Base-by-base conservation (phyloP, 345 rosid genomes). In the Gossypium arboreum region DNA sequence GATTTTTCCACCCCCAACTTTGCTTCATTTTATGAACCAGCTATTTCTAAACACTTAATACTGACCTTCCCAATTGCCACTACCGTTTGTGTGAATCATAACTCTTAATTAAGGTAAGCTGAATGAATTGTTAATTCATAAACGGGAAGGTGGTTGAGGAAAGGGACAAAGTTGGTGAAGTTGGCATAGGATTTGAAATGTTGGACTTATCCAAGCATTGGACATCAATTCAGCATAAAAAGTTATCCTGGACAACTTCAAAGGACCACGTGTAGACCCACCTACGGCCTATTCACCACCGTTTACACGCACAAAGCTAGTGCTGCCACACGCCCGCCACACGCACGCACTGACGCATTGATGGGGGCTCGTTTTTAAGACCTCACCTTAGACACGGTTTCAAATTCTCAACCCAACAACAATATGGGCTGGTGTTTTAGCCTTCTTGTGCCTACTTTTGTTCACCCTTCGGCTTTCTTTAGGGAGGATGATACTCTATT, bases 151-250 rank as follows among this genome's bases (percentile, higher is more conserved):
- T n/a, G 0, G 67, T 48, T 17, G 72, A 2, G 56, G 56, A 24
- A 44, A 13, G 24, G 51, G 25, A 72, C 34, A 43, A 72, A 59
- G 55, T 58, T 41, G 76, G 76, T 73, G 68, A 47, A 45, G 76
- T 47, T 60, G 55, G 76, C 65, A 45, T 16, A 12, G 18, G 18
- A 56, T 12, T 71, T 54, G 18, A 12, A 8, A 4, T 39, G 20
- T 41, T 58, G 55, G 43, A 43, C 22, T 43, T 12, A 13, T 20
- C 59, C 9, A 22, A 56, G 41, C 41, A 5, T 34, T 34, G 41
- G 41, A 56, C 25, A n/a, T 18, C 39, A 50, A 13, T 52, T 25
- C 29, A 10, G 20, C 52, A 44, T 7, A 1, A 27, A 4, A 34
- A 5, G 41, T 34, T 44, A 48, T 12, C 34, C 45, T 15, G 56